Evolutionary conservation across 108 stramenopile genomes (phyloP).

Genomic region (Skeletonema costatum): DNA sequence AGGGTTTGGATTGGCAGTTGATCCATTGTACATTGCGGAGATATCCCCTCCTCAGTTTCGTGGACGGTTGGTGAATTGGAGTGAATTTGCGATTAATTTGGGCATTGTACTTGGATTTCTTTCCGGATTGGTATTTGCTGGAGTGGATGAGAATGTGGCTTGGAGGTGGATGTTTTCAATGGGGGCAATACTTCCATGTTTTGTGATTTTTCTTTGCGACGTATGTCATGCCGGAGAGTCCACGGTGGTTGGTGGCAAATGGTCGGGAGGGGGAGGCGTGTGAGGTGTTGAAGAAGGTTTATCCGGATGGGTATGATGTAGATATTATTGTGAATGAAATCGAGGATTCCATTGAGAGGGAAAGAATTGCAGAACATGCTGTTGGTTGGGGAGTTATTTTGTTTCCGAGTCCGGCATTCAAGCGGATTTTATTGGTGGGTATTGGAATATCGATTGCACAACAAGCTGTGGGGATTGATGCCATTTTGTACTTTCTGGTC

Average conservation of each 20-base stretch:
- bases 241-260: conserved; percentile 86
- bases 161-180: conserved; percentile 80
- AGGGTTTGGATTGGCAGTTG: conserved; percentile 83
- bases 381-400: conserved; percentile 79
- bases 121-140: conserved; percentile 55
- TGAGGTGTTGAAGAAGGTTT: conserved; percentile 58
- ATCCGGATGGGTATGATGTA: conserved; percentile 64
- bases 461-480: too few species aligned
- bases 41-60: conserved; percentile 73
- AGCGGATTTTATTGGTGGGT: conserved; percentile 83
- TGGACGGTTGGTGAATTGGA: conserved; percentile 83
- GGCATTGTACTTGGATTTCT: conserved; percentile 82
- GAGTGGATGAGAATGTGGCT: conserved; percentile 46
- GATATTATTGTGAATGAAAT: conserved; percentile 67
- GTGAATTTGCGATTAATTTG: conserved; percentile 77
- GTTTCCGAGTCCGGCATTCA: conserved; percentile 79
- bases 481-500: conserved; percentile 84
- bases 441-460: conserved; percentile 72
- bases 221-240: conserved; percentile 89
- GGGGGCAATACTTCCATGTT: conserved; percentile 68
- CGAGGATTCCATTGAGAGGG: conserved; percentile 64
- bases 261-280: conserved; percentile 59
- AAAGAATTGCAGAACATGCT: conserved; percentile 64
- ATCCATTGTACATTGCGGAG: conserved; percentile 89
- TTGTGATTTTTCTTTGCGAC: conserved; percentile 61